Evolutionary conservation across 768 basidiomycete genomes (phyloP), one percentile per base, ranked within the genome.

Genomic region (Boletus barrowsii): DNA sequence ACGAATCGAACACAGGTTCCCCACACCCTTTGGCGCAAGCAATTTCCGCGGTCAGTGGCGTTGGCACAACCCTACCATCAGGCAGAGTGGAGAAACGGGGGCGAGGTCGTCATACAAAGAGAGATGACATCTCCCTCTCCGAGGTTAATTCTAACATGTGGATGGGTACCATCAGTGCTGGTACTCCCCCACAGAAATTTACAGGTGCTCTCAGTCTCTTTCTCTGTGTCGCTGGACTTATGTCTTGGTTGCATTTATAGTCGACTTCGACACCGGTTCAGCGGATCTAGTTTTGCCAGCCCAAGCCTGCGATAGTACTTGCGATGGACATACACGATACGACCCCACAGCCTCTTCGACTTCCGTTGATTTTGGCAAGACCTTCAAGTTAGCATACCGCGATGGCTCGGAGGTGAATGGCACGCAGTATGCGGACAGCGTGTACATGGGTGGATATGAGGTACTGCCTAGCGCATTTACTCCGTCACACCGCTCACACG

Each of bases 191-290:
- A 5, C 62, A 66, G 55, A 59, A 54, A 14, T 81, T 75, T 60
- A 72, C 68, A 57, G 80, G 76, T 79, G 58, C 60, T 42, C 15
- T 47, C 4, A 7, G 8, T 9, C 15, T 24, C 29, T 53, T 47
- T 22, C 11, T 26, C 51, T n/a, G 26, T 32, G 33, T 40, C 43
- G 14, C n/a, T 49, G 35, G 40, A 51, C 20, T 9, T 33, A 39
- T 17, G 2, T 22, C 32, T 40, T 29, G 29, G 15, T 20, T n/a
- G 6, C 39, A 40, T 40, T 44, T 53, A n/a, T 53, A 77, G 78
- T 82, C 41, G 78, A 79, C 60, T 79, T 81, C 53, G 81, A 81
- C 59, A 81, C 79, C 17, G 79, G 81, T 26, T 80, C 78, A 41
- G 69, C 75, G 43, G 82, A 83, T 65, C 65, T 80, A 10, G 72